A percentile compares a stretch with the other conserved stretches of the same genome.
phyloP scores from a whole-genome alignment of 2,329 filamentous ascomycete species.

The Beauveria sp. region DNA sequence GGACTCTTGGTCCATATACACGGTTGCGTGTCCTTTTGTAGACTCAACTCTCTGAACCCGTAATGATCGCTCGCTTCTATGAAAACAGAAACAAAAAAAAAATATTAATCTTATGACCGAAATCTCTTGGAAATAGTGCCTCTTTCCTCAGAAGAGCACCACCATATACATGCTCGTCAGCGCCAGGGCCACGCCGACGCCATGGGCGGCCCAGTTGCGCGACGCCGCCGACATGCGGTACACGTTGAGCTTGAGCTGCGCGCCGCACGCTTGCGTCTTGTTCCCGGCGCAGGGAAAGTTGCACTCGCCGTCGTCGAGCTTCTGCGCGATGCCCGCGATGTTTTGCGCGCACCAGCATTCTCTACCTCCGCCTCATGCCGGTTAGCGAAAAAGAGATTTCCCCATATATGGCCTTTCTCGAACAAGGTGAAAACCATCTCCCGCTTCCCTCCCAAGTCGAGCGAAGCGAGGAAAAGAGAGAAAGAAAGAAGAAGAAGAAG shows the following conservation, averaged over 20 bases:
- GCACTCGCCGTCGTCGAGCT: slow-evolving; percentile 41
- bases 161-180: background rate
- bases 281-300: slow-evolving; percentile 47
- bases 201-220: background rate
- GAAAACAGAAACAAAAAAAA: too few relatives aligned
- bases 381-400: background rate
- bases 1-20: background rate
- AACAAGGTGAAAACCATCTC: too few relatives aligned
- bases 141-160: background rate
- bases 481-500: background rate
- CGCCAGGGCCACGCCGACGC: background rate
- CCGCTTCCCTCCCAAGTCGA: background rate
- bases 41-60: background rate
- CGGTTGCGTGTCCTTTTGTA: background rate
- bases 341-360: slow-evolving; percentile 54
- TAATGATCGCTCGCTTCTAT: background rate
- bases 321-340: slow-evolving; percentile 38
- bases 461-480: background rate
- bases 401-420: background rate
- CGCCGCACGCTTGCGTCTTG: slow-evolving; percentile 44
- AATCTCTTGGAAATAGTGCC: too few relatives aligned
- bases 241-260: slow-evolving; percentile 40
- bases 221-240: slow-evolving; percentile 25
- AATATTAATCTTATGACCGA: too few relatives aligned
- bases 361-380: slow-evolving; percentile 21